phyloP scores from a whole-genome alignment of 2,329 filamentous ascomycete species.

The Cercospora janseana region DNA sequence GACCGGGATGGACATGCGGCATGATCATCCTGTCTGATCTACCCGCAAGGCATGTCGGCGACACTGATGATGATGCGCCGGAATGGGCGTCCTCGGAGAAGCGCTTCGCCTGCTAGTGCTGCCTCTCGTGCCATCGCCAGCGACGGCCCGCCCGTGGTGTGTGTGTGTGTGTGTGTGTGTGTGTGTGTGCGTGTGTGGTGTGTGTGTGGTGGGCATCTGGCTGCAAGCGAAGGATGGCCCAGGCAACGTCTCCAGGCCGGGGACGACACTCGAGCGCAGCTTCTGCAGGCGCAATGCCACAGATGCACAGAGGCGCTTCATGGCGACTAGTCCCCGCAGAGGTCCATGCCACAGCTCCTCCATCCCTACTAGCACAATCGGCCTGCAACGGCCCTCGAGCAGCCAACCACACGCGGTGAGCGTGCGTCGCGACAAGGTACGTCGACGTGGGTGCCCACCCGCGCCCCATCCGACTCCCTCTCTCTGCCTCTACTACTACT shows the following conservation, averaged over 20 bases:
- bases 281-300: constrained; percentile 30
- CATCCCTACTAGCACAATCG: constrained; percentile 31
- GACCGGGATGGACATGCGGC: constrained; percentile 18
- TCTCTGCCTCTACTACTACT: too few species aligned
- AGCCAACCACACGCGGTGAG: constrained; percentile 34
- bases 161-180: too few species aligned
- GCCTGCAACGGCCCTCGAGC: constrained; percentile 33
- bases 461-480: constrained; percentile 32
- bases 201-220: too few species aligned
- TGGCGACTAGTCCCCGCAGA: constrained; percentile 34
- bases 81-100: constrained; percentile 14
- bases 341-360: constrained; percentile 30
- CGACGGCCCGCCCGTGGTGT: constrained; percentile 14
- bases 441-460: constrained; percentile 24
- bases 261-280: constrained; percentile 24
- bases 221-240: constrained; percentile 16
- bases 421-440: constrained; percentile 29
- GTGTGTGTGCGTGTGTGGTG: too few species aligned
- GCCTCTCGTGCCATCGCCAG: constrained; percentile 15
- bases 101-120: constrained; percentile 1
- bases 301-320: constrained; percentile 30
- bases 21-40: constrained; percentile 16
- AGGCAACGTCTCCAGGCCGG: constrained; percentile 22
- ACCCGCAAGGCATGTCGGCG: constrained; percentile 4
- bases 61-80: constrained; percentile 1